phyloP scores from a whole-genome alignment of 2,329 filamentous ascomycete species.

The Aspergillus transmontanensis region DNA sequence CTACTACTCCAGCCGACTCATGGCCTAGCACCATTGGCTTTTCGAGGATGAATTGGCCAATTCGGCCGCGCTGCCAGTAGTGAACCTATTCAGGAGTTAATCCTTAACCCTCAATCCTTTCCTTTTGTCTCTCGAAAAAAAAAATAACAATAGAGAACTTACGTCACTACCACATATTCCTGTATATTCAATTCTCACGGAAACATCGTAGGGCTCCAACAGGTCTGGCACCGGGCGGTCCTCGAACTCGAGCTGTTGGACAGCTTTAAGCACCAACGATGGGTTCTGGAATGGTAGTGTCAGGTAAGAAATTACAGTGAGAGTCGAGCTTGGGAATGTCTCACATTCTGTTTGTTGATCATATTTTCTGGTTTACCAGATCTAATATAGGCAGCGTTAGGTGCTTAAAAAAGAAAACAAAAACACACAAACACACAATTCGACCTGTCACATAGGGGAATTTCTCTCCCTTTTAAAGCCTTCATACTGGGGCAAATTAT shows the following conservation, averaged over 20 bases:
- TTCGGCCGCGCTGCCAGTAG: slow-evolving; percentile 51
- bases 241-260: slow-evolving; percentile 71
- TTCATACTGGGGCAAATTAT: neutral
- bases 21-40: slow-evolving; percentile 63
- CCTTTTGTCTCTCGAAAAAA: too few species aligned
- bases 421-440: neutral
- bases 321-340: neutral
- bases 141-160: slow-evolving; percentile 25
- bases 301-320: neutral
- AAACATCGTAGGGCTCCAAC: slow-evolving; percentile 69
- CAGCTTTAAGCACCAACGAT: slow-evolving; percentile 80
- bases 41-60: slow-evolving; percentile 48
- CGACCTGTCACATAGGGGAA: neutral
- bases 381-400: neutral
- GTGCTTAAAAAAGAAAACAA: neutral
- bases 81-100: slow-evolving; percentile 38
- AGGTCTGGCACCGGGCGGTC: slow-evolving; percentile 74
- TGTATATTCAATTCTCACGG: slow-evolving; percentile 80
- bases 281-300: slow-evolving; percentile 63
- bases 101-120: too few species aligned
- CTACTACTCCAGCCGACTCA: slow-evolving; percentile 69
- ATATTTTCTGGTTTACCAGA: neutral
- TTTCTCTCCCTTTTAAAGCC: neutral
- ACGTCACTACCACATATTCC: slow-evolving; percentile 88
- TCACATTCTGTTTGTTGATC: neutral